Base-by-base conservation (phyloP, 805 yeast genomes). In the Candida broadrunensis region DNA sequence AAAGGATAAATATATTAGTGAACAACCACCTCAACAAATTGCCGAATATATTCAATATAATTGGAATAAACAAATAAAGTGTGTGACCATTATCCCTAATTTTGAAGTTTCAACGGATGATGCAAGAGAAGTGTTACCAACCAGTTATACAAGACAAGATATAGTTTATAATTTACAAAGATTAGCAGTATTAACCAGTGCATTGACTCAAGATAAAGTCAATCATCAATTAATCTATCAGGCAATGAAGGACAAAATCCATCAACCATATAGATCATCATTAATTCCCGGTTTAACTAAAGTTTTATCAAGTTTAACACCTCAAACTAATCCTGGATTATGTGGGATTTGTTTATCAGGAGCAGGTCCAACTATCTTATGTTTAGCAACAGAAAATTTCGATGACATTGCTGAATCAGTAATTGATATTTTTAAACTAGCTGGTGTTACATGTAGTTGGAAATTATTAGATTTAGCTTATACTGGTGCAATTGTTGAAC, bases 301-400 rank as follows among this genome's bases (percentile, higher is more conserved):
- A 46, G 88, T 93, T 36, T 73, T 93, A 51, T 71, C 80, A 5
- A 74, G 85, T 12, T 83, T 93, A 38, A 87, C 95, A 0, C 96
- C 98, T 33, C 73, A 77, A 34, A 72, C 86, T 5, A 86, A 87
- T 59, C 83, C 84, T 1, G 97, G 97, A 3, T 73, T 90, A 36
- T 73, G 93, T 43, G 99, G 99, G 38, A 88, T 93, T 52, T 93
- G 99, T 61, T 73, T 93, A 43, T 85, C 96, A 20, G 99, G 99
- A 39, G 99, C 99, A 5, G 99, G 99, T 7, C 99, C 99, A 42
- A 93, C 99, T 6, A 90, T 93, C 42, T 70, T 93, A 48, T 95
- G 96, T 32, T 75, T 93, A 47, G 98, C 99, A 4, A 89, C 97
- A 3, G 83, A 78, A 15, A 86, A 88, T 61, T 93, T 81, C 52